Percentiles rank a stretch among this genome's conserved stretches.
These are phyloP conservation scores for Brachypodium distachyon DNA, from an alignment of 202 grass and related monocot species.

Conservation along the genomic window DNA sequence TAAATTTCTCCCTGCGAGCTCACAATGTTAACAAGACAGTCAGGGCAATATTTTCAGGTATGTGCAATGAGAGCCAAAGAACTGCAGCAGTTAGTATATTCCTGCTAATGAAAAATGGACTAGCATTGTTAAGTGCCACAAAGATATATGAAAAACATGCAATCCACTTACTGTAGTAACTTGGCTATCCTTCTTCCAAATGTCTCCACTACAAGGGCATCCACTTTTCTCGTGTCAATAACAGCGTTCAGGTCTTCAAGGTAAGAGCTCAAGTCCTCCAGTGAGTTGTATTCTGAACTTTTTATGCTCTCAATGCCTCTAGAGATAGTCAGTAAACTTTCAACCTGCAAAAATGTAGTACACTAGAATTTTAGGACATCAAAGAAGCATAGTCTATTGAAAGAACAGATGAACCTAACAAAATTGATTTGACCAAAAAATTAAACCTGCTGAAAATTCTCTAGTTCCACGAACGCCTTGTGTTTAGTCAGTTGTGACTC, in stretches of 20 bases:
- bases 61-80: not conserved
- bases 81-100: not conserved
- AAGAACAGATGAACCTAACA: not conserved
- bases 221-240: conserved; percentile 82
- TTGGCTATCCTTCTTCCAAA: conserved; percentile 84
- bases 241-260: conserved; percentile 88
- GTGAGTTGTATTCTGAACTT: conserved; percentile 55
- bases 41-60: not conserved
- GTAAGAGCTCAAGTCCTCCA: conserved; percentile 73
- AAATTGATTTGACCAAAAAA: not conserved
- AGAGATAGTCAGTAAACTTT: conserved; percentile 62
- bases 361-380: not conserved
- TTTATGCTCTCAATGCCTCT: conserved; percentile 55
- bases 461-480: conserved; percentile 61
- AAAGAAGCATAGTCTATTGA: not conserved
- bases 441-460: conserved; percentile 83
- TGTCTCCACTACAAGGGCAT: conserved; percentile 94
- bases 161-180: conserved; percentile 67
- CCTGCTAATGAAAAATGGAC: not conserved
- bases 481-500: conserved; percentile 60
- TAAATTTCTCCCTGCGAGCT: conserved; percentile 80
- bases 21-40: conserved; percentile 6
- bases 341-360: conserved; percentile 42
- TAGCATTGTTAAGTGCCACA: not conserved
- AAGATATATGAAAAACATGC: not conserved